A percentile compares a stretch with the other conserved stretches of the same genome.
phyloP scores from a whole-genome alignment of 208 protist species.

The Acanthamoeba healyi region DNA sequence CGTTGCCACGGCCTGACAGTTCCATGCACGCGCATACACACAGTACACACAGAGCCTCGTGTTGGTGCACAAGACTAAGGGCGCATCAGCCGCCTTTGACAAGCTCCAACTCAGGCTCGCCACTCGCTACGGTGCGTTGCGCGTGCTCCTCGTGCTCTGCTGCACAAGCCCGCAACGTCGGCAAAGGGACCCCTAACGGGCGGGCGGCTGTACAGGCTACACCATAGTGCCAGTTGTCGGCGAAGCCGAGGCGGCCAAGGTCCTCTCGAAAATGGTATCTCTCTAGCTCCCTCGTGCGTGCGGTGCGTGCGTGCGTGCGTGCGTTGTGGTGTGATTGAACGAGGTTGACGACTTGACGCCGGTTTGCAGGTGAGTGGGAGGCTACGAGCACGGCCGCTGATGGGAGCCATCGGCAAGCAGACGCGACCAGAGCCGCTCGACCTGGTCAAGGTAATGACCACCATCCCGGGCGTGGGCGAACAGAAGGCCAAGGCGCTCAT shows the following conservation, averaged over 20 bases:
- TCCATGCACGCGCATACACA: not conserved
- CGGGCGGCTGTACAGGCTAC: not conserved
- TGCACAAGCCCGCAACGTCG: too few relatives aligned
- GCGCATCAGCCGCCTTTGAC: not conserved
- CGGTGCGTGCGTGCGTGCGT: too few relatives aligned
- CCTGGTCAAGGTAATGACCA: not conserved
- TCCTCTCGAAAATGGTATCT: not conserved
- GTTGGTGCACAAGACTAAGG: not conserved
- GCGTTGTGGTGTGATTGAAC: too few relatives aligned
- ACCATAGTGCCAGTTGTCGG: not conserved
- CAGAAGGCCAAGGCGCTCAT: not conserved
- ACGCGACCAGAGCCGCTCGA: not conserved
- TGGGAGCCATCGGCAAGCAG: not conserved
- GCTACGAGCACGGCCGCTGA: not conserved
- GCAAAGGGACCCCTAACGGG: too few relatives aligned
- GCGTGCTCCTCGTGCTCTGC: not conserved
- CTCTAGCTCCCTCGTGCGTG: too few relatives aligned
- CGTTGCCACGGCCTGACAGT: not conserved
- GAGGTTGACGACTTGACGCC: not conserved
- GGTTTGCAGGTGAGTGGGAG: not conserved
- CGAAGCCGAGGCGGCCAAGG: conserved; percentile 8
- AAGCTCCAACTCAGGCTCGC: not conserved
- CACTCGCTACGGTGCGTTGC: not conserved
- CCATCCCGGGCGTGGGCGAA: not conserved
- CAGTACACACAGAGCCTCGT: not conserved